Evolutionary conservation across 768 basidiomycete species (phyloP), one percentile per base, ranked within the genome.

Genomic region (Lactifluus piperatus): DNA sequence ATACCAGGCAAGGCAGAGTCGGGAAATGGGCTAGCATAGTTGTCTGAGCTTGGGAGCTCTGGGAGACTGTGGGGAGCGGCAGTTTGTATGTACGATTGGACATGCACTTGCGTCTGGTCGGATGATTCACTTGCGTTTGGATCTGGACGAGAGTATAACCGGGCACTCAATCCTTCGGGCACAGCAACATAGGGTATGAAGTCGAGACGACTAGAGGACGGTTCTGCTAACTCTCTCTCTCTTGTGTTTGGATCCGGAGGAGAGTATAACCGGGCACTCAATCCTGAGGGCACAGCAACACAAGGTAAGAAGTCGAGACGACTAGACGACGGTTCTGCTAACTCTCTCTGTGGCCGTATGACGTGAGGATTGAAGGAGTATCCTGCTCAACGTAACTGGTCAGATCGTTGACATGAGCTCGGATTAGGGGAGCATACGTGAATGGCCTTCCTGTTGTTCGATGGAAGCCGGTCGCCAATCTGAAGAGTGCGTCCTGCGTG

Each of bases 301-400:
- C 56, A 61, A 37, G 60, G 54, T 56, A 51, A 47, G 27, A 41
- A 52, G 27, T 36, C 47, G 50, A 61, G 11, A 22, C 54, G 60
- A 47, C 60, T 56, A 24, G 60, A 61, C 2, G 60, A 56, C 13
- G 60, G 50, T 44, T 61, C 60, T 41, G 44, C 50, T 29, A 56
- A 22, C 11, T 14, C 30, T 61, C 54, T 61, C 49, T 56, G 60
- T 9, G 60, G 45, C 36, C 44, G 54, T 34, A 41, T 24, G 14
- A 47, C 36, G 32, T 61, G 54, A 7, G 27, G 43, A n/a, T 24
- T 26, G 30, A 50, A 30, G 20, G 50, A 16, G 37, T 43, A 47
- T 4, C 49, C 60, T 61, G 24, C 44, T 26, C 54, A 32, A 37
- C 11, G 36, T 56, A n/a, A 22, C 9, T n/a, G 14, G 14, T 56